Evolutionary conservation across 2,329 filamentous ascomycete species (phyloP), one percentile per base, ranked within the genome.

Genomic region (Neodidymelliopsis sp.): DNA sequence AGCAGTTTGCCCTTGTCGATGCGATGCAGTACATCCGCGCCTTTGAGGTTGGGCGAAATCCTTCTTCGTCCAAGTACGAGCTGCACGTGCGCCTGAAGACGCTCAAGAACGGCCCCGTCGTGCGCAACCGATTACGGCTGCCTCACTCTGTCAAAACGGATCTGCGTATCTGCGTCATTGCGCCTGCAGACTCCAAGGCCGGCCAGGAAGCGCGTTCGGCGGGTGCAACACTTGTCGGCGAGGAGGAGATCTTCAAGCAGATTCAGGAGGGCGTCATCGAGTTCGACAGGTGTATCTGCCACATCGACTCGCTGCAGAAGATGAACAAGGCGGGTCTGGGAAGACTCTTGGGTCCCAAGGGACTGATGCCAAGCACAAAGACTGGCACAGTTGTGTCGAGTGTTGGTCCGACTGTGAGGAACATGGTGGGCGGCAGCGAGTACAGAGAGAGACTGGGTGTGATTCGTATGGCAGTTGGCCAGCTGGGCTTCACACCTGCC

Each of bases 11-110:
- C 1, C 80, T 99, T 23, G 88, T 90, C 60, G 94, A 99, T 78
- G 95, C 94, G 12, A 94, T 99, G 85, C 85, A 92, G 90, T 94
- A 96, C 71, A 84, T 99, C 59, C 90, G 91, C 66, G 93, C 94
- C 36, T 86, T 88, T 67, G 94, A 99, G 82, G 92, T 97, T 63
- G 93, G 94, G 67, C 84, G 84, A 42, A 83, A 87, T 37, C 88
- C 90, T 3, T 80, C 82, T 2, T 79, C 80, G 9, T 80, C 86
- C 60, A 97, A 97, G 74, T 99, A 99, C 78, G 94, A 97, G 72
- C 66, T 97, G 39, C 83, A 90, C 65, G 78, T 99, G 63, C 91
- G 88, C 67, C 78, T 99, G 56, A 87, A 87, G 66, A 91, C 93
- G 2, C 81, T 85, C 61, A 93, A 92, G 72, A 92, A 91, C 74